Evolutionary conservation across 768 basidiomycete genomes (phyloP).

Genomic region (Mycena polygramma): DNA sequence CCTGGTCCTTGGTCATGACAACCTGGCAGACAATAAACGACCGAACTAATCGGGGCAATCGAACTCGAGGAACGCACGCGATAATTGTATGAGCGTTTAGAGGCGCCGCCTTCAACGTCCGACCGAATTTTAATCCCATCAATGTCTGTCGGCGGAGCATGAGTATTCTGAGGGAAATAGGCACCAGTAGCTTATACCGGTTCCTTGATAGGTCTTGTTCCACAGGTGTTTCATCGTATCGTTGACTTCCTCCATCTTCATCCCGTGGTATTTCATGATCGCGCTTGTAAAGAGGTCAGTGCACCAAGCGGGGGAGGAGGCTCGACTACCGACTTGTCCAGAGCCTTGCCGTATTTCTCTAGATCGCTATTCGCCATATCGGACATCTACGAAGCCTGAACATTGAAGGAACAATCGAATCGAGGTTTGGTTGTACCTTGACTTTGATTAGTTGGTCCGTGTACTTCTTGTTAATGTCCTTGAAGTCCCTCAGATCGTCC

Average conservation of each 20-base stretch:
- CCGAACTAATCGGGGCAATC: constrained; percentile 18
- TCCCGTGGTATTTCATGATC: constrained; percentile 97
- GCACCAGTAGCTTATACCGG: constrained; percentile 65
- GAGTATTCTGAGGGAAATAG: constrained; percentile 19
- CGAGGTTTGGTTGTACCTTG: constrained; percentile 69
- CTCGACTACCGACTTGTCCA: constrained; percentile 83
- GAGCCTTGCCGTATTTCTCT: constrained; percentile 97
- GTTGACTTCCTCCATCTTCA: constrained; percentile 99
- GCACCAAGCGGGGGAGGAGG: background rate
- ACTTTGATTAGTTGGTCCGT: constrained; percentile 94
- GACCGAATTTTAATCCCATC: constrained; percentile 97
- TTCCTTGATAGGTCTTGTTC: constrained; percentile 99
- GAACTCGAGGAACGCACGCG: constrained; percentile 67
- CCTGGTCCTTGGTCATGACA: constrained; percentile 99
- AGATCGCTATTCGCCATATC: constrained; percentile 98
- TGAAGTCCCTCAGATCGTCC: constrained; percentile 85
- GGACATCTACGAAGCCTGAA: constrained; percentile 75
- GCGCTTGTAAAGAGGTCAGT: constrained; percentile 68
- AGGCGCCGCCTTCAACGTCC: constrained; percentile 91
- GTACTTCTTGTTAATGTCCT: constrained; percentile 87
- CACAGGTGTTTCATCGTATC: constrained; percentile 97
- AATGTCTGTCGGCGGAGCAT: constrained; percentile 73
- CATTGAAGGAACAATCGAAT: constrained; percentile 1
- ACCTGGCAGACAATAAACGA: constrained; percentile 66
- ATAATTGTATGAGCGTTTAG: constrained; percentile 97